These are phyloP conservation scores for Rossbeevera mucosa DNA, from an alignment of 768 basidiomycete genomes.

Conservation along the genomic window DNA sequence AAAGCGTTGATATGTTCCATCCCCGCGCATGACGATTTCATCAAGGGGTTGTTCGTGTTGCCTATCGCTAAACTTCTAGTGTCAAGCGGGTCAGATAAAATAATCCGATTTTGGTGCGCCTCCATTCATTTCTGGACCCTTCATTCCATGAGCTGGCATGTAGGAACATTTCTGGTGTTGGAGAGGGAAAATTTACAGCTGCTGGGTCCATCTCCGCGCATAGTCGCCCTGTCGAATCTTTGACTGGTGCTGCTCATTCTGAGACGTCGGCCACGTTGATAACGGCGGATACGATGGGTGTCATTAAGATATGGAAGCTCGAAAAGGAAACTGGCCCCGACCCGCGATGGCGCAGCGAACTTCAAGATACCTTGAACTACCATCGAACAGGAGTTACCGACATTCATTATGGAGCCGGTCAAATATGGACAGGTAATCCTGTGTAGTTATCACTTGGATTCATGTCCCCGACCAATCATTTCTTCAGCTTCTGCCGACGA, in stretches of 20 bases:
- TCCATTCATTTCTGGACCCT: neutral
- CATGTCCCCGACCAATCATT: neutral
- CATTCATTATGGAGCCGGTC: slow-evolving; percentile 56
- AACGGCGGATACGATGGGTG: slow-evolving; percentile 90
- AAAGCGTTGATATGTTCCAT: slow-evolving; percentile 67
- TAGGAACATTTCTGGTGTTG: slow-evolving; percentile 62
- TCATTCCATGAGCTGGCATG: neutral
- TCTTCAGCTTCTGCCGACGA: slow-evolving; percentile 82
- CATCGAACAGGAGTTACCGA: slow-evolving; percentile 87
- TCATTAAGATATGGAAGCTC: slow-evolving; percentile 78
- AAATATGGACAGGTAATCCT: slow-evolving; percentile 82
- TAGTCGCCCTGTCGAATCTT: slow-evolving; percentile 79
- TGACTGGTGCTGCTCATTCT: slow-evolving; percentile 52
- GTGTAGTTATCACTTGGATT: neutral
- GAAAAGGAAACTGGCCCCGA: slow-evolving; percentile 35
- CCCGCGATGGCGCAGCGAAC: slow-evolving; percentile 47
- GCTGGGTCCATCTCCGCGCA: slow-evolving; percentile 77
- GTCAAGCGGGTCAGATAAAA: slow-evolving; percentile 89
- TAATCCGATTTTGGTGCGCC: slow-evolving; percentile 77
- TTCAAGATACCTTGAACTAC: slow-evolving; percentile 53
- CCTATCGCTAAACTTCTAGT: slow-evolving; percentile 63
- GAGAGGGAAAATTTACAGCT: slow-evolving; percentile 39
- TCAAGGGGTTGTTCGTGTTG: slow-evolving; percentile 78
- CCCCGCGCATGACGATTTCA: slow-evolving; percentile 81
- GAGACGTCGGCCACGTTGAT: slow-evolving; percentile 53